Conservation (phyloP, 768 basidiomycete genomes). For the Gelatoporia subvermispora region DNA sequence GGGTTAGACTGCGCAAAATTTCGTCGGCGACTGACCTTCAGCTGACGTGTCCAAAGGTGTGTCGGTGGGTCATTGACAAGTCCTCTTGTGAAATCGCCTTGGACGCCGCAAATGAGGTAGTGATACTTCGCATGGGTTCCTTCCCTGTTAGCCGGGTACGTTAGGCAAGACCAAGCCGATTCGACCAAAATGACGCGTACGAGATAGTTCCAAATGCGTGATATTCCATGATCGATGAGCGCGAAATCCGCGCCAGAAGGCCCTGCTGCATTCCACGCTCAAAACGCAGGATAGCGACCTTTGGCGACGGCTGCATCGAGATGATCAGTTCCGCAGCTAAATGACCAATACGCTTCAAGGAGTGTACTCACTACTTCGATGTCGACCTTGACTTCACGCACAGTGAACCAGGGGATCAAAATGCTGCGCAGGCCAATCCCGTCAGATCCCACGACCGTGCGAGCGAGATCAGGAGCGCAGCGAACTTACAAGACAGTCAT, state of each 20-base stretch:
- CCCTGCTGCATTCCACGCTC: slow-evolving; percentile 43
- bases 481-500: slow-evolving; percentile 37
- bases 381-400: slow-evolving; percentile 35
- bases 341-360: slow-evolving; percentile 1
- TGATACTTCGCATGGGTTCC: slow-evolving; percentile 37
- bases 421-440: slow-evolving; percentile 20
- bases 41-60: slow-evolving; percentile 38
- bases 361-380: slow-evolving; percentile 34
- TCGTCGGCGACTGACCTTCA: slow-evolving; percentile 28
- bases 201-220: slow-evolving; percentile 41
- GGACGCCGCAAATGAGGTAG: slow-evolving; percentile 41
- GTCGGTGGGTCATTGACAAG: slow-evolving; percentile 37
- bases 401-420: slow-evolving; percentile 35
- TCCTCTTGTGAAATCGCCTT: slow-evolving; percentile 40
- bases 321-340: background rate
- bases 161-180: background rate
- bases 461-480: background rate
- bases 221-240: slow-evolving; percentile 38
- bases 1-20: background rate
- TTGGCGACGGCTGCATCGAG: slow-evolving; percentile 34
- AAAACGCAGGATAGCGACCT: slow-evolving; percentile 38
- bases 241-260: slow-evolving; percentile 37
- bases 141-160: slow-evolving; percentile 24
- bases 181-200: too few relatives aligned
- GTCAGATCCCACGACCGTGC: slow-evolving; percentile 1